phyloP scores from a whole-genome alignment of 2,329 filamentous ascomycete species.

The Neonectria punicea region DNA sequence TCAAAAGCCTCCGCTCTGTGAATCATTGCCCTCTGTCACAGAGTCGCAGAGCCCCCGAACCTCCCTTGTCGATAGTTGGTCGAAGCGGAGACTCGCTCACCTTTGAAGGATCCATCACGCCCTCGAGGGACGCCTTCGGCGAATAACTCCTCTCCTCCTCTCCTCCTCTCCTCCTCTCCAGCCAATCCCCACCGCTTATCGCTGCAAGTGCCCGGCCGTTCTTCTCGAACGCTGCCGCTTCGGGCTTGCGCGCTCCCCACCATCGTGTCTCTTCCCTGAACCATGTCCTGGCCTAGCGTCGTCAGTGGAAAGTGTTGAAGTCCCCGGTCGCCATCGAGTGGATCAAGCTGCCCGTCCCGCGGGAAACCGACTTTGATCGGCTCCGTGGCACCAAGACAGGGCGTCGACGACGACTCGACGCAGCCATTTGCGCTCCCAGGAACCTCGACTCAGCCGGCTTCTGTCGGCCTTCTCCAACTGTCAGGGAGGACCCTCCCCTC shows the following conservation, averaged over 20 bases:
- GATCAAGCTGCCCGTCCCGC: conserved; percentile 20
- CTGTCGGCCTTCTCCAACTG: conserved; percentile 24
- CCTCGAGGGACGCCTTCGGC: conserved; percentile 9
- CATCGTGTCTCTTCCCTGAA: neutral
- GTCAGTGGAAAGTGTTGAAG: neutral
- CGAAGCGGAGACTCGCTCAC: neutral
- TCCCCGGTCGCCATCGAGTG: conserved; percentile 16
- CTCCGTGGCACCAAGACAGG: neutral
- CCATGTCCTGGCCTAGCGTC: conserved; percentile 5
- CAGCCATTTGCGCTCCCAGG: neutral
- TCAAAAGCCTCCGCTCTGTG: conserved; percentile 16
- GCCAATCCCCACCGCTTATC: conserved; percentile 16
- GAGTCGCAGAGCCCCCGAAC: conserved; percentile 1
- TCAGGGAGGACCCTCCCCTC: conserved; percentile 1
- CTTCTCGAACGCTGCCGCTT: conserved; percentile 29
- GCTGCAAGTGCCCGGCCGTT: neutral
- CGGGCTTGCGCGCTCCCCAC: conserved; percentile 10
- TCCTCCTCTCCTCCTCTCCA: neutral
- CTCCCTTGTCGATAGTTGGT: conserved; percentile 1
- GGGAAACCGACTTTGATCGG: conserved; percentile 22
- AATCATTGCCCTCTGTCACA: conserved; percentile 25
- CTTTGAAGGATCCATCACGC: conserved; percentile 5
- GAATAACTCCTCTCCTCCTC: neutral
- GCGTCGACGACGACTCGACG: neutral
- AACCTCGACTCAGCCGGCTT: conserved; percentile 12